phyloP scores from a whole-genome alignment of 768 basidiomycete species.

The Trametes maxima region DNA sequence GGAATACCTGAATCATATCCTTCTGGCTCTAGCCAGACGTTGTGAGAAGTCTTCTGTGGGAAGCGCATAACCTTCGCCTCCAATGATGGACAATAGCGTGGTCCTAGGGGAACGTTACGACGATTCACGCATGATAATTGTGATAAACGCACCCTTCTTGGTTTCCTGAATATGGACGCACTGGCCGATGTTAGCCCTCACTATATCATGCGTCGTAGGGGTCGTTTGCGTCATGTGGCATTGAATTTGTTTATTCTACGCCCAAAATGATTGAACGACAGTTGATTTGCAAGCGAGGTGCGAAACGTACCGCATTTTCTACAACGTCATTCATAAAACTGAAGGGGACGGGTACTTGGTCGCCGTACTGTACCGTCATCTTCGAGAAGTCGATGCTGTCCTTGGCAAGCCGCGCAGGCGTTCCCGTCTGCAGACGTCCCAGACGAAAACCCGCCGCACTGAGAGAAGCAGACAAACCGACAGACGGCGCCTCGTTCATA shows the following conservation, averaged over 20 bases:
- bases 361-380: slow-evolving; percentile 67
- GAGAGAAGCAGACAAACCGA: slow-evolving; percentile 78
- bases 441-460: slow-evolving; percentile 76
- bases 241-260: slow-evolving; percentile 67
- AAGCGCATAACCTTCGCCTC: slow-evolving; percentile 88
- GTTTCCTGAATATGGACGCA: slow-evolving; percentile 90
- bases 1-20: slow-evolving; percentile 80
- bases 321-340: slow-evolving; percentile 72
- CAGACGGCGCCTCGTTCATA: slow-evolving; percentile 68
- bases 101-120: slow-evolving; percentile 49
- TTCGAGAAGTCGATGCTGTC: slow-evolving; percentile 69
- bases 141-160: slow-evolving; percentile 62
- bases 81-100: slow-evolving; percentile 89
- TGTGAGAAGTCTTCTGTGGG: slow-evolving; percentile 67
- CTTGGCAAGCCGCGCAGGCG: slow-evolving; percentile 77
- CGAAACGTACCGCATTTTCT: slow-evolving; percentile 61
- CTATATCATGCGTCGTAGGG: slow-evolving; percentile 68
- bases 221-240: slow-evolving; percentile 80
- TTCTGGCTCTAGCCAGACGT: slow-evolving; percentile 89
- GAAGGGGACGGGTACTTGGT: slow-evolving; percentile 67
- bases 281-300: not conserved
- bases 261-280: not conserved
- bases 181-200: slow-evolving; percentile 72
- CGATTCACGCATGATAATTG: not conserved
- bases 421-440: slow-evolving; percentile 83